phyloP scores from a whole-genome alignment of 176 grass and related monocot species.

The Coix lacrymajobi region DNA sequence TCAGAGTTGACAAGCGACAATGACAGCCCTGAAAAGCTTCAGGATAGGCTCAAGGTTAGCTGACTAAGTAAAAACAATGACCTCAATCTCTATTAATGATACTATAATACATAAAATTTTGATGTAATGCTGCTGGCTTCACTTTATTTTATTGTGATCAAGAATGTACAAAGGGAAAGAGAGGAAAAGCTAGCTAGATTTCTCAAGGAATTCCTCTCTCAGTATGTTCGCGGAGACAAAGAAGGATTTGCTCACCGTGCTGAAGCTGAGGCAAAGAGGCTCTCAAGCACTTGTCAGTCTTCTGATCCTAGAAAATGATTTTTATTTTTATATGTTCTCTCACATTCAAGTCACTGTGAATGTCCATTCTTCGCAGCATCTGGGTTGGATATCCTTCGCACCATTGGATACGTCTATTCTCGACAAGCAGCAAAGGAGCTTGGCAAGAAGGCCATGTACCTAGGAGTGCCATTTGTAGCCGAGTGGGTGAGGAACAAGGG shows the following conservation, averaged over 20 bases:
- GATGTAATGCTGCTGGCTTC: not conserved
- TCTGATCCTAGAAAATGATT: constrained; percentile 6
- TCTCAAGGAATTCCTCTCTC: constrained; percentile 81
- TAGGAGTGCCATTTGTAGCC: constrained; percentile 87
- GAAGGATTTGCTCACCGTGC: constrained; percentile 66
- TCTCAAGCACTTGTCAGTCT: constrained; percentile 61
- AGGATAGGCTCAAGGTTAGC: constrained; percentile 89
- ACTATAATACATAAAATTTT: not conserved
- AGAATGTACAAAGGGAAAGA: constrained; percentile 88
- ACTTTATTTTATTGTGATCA: constrained; percentile 26
- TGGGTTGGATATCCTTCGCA: constrained; percentile 77
- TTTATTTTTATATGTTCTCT: not conserved
- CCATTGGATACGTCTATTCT: constrained; percentile 87
- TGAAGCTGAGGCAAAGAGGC: constrained; percentile 75
- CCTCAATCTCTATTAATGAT: not conserved
- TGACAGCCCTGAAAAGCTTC: constrained; percentile 73
- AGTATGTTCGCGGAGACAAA: constrained; percentile 62
- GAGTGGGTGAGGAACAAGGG: constrained; percentile 99
- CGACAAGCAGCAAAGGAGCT: constrained; percentile 93
- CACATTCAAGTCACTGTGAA: not conserved
- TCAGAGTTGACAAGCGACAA: constrained; percentile 63
- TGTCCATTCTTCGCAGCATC: constrained; percentile 48
- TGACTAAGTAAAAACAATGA: not conserved
- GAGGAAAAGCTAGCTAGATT: constrained; percentile 90
- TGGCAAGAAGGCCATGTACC: constrained; percentile 92